These are phyloP conservation scores for Cytospora leucostoma DNA, from an alignment of 2,329 filamentous ascomycete genomes.

Conservation along the genomic window DNA sequence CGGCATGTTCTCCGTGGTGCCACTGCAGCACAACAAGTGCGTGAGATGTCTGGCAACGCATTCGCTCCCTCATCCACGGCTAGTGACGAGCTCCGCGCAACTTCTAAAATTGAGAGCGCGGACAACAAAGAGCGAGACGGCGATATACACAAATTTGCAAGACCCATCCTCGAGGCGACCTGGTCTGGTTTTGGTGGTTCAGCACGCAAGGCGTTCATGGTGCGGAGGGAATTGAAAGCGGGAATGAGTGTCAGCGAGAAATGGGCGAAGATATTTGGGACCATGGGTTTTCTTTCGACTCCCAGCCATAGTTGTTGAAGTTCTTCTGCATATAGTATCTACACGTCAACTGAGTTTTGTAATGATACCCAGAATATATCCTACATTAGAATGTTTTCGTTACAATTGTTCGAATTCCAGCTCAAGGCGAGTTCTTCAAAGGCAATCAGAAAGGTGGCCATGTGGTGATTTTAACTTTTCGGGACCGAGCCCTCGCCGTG, in stretches of 20 bases:
- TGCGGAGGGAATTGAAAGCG: conserved; percentile 28
- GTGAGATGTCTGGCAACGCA: conserved; percentile 19
- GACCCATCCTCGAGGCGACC: not conserved
- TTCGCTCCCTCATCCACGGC: not conserved
- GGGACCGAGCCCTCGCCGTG: too few species aligned
- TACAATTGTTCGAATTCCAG: too few species aligned
- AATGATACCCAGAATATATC: conserved; percentile 4
- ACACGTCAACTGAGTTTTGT: not conserved
- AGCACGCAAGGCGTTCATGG: conserved; percentile 15
- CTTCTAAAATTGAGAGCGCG: too few species aligned
- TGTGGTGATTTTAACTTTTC: too few species aligned
- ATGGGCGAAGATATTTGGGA: conserved; percentile 32
- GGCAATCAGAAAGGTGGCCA: too few species aligned
- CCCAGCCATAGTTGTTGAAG: not conserved
- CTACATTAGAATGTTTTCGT: too few species aligned
- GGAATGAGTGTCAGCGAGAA: conserved; percentile 31
- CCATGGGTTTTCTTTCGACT: conserved; percentile 1
- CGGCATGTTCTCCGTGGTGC: not conserved
- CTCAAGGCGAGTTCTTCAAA: too few species aligned
- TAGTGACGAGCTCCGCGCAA: not conserved
- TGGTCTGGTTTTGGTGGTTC: conserved; percentile 4
- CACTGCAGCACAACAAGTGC: conserved; percentile 8
- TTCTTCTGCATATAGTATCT: not conserved
- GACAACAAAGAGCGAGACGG: not conserved
- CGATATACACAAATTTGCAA: not conserved